Conservation (phyloP, 2,329 filamentous ascomycete species). For the Xenosphaeropsis pyriputrescens region DNA sequence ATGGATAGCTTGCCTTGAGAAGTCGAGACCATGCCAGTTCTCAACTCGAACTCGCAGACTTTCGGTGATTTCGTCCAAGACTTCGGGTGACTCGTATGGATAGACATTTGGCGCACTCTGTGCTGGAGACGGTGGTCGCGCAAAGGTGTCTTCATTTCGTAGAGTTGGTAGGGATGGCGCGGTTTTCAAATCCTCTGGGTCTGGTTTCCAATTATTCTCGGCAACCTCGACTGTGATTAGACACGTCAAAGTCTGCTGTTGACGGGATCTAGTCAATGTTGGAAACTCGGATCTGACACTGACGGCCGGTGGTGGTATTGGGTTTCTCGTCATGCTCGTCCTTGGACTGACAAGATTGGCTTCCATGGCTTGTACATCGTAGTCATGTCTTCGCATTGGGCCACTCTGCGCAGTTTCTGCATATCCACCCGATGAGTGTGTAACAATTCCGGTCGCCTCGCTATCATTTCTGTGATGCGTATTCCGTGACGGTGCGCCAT, state of each 20-base stretch:
- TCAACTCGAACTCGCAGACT: slow-evolving; percentile 78
- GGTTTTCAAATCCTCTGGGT: slow-evolving; percentile 63
- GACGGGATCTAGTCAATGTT: slow-evolving; percentile 77
- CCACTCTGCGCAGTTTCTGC: slow-evolving; percentile 59
- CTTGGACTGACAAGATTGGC: slow-evolving; percentile 65
- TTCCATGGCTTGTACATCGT: slow-evolving; percentile 94
- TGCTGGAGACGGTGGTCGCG: slow-evolving; percentile 42
- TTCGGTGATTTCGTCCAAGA: slow-evolving; percentile 74
- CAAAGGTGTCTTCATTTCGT: slow-evolving; percentile 36
- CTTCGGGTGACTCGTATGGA: slow-evolving; percentile 62
- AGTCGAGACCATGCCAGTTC: slow-evolving; percentile 96
- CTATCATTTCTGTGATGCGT: slow-evolving; percentile 65
- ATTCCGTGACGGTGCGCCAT: slow-evolving; percentile 15
- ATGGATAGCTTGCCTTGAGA: slow-evolving; percentile 43
- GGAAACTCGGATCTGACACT: slow-evolving; percentile 95
- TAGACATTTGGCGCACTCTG: slow-evolving; percentile 38
- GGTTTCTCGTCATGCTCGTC: slow-evolving; percentile 54
- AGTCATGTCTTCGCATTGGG: slow-evolving; percentile 67
- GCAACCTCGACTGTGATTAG: slow-evolving; percentile 87
- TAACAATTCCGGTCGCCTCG: slow-evolving; percentile 51
- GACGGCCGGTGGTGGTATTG: slow-evolving; percentile 82
- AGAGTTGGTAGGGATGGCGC: slow-evolving; percentile 24
- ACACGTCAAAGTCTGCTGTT: slow-evolving; percentile 91
- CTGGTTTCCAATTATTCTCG: slow-evolving; percentile 79
- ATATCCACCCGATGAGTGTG: slow-evolving; percentile 62